Base-by-base conservation (phyloP, 2,329 filamentous ascomycete species). In the Phyllosticta citrichinensis region DNA sequence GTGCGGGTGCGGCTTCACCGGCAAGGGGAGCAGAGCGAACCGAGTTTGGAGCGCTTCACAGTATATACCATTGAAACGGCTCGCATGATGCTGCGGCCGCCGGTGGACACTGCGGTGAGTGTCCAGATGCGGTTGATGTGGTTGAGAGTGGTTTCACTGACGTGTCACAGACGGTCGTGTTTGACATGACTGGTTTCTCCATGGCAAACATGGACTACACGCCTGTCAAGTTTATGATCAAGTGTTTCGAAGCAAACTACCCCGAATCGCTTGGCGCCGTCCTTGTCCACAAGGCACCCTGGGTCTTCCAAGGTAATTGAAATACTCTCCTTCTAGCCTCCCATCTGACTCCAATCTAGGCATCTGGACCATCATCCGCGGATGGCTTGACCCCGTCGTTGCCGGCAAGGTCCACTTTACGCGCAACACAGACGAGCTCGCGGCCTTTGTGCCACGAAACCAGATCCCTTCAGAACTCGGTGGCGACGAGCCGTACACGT, bases 151-250 rank as follows among this genome's bases (percentile, higher is more conserved):
- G 72, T 72, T 52, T 69, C 63, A 12, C 50, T 57, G 63, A 22
- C 53, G 56, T 8, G 62, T 8, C 22, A 10, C 63, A 96, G 89
- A 94, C 89, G 52, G 84, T 99, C 65, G 77, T 99, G 55, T 99
- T 99, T 70, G 94, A 99, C 73, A 93, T 99, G 90, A 96, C 89
- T 8, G 85, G 87, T 64, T 97, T 97, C 73, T 89, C 88, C 19
- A 81, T 97, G 77, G 87, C 92, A 17, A 99, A 99, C 75, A 97
- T 99, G 94, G 94, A 99, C 74, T 97, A 97, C 73, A 84, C 89
- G 0, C 93, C 94, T 1, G 90, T 99, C 62, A 99, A 96, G 70
- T 99, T 97, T 77, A 97, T 99, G 88, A 97, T 99, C 75, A 96
- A 96, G 75, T 96, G 92, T 74, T 99, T 99, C 71, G 94, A 99